A percentile compares a stretch with the other conserved stretches of the same genome.
phyloP scores from a whole-genome alignment of 2,329 filamentous ascomycete genomes.

The Exophiala oligosperma region DNA sequence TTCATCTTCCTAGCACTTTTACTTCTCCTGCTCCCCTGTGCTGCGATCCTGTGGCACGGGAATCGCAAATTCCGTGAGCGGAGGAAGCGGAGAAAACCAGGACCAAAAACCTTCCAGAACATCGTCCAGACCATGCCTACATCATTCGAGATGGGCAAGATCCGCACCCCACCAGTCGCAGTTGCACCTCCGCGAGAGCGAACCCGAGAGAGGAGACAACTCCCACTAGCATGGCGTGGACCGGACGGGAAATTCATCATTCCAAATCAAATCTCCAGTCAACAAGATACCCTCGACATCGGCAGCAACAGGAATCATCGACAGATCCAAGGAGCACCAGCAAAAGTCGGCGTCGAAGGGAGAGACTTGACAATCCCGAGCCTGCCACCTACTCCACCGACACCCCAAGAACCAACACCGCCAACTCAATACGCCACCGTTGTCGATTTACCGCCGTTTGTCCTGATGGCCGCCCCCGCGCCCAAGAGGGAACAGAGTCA shows the following conservation, averaged over 20 bases:
- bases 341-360: too few species aligned
- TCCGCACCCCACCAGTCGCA: not conserved
- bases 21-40: conserved; percentile 11
- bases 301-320: too few species aligned
- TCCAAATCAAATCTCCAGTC: not conserved
- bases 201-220: not conserved
- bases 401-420: not conserved
- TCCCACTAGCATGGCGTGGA: not conserved
- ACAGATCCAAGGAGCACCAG: too few species aligned
- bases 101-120: not conserved
- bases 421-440: not conserved
- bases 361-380: too few species aligned
- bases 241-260: not conserved
- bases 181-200: not conserved
- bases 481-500: not conserved
- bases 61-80: not conserved
- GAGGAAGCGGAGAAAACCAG: not conserved
- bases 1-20: conserved; percentile 17
- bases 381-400: too few species aligned
- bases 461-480: not conserved
- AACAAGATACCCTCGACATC: not conserved
- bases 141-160: conserved; percentile 6
- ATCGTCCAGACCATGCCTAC: not conserved
- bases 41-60: conserved; percentile 2
- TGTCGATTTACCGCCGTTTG: not conserved